phyloP scores from a whole-genome alignment of 768 basidiomycete species.

The Phylloporus scabripes region DNA sequence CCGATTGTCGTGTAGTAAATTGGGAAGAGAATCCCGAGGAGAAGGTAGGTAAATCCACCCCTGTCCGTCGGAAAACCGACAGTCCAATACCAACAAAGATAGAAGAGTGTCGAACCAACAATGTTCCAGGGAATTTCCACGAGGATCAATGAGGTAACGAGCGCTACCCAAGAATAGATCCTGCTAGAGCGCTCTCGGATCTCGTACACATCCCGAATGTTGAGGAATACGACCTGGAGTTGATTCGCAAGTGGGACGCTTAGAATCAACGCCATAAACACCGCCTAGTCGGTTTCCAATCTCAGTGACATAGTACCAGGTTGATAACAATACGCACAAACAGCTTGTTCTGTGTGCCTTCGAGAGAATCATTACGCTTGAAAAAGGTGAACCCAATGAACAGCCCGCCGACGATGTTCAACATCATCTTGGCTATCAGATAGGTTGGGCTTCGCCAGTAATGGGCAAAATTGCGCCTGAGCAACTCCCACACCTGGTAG shows the following conservation, averaged over 20 bases:
- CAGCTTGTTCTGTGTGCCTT: slow-evolving; percentile 60
- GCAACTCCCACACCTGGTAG: slow-evolving; percentile 41
- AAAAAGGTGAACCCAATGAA: slow-evolving; percentile 63
- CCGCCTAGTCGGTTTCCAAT: slow-evolving; percentile 31
- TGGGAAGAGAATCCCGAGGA: slow-evolving; percentile 50
- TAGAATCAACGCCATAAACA: slow-evolving; percentile 52
- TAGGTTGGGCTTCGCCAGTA: slow-evolving; percentile 60
- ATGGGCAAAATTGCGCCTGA: slow-evolving; percentile 40
- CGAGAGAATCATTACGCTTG: slow-evolving; percentile 46
- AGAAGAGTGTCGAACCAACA: slow-evolving; percentile 51
- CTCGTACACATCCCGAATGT: slow-evolving; percentile 56
- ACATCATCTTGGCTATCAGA: slow-evolving; percentile 50
- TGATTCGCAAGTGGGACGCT: slow-evolving; percentile 55
- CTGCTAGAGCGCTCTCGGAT: slow-evolving; percentile 59
- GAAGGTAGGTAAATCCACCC: slow-evolving; percentile 56
- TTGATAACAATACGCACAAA: slow-evolving; percentile 42
- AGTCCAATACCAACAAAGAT: slow-evolving; percentile 67
- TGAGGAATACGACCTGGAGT: slow-evolving; percentile 56
- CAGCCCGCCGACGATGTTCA: slow-evolving; percentile 50
- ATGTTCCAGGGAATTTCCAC: slow-evolving; percentile 62
- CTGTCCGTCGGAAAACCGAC: slow-evolving; percentile 52
- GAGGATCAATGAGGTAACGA: slow-evolving; percentile 50
- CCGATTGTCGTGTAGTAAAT: slow-evolving; percentile 59
- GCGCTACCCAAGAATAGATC: slow-evolving; percentile 62
- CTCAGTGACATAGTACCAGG: not conserved